These are phyloP conservation scores for Leishmania tropica DNA, from an alignment of 208 protist genomes.

Conservation along the genomic window DNA sequence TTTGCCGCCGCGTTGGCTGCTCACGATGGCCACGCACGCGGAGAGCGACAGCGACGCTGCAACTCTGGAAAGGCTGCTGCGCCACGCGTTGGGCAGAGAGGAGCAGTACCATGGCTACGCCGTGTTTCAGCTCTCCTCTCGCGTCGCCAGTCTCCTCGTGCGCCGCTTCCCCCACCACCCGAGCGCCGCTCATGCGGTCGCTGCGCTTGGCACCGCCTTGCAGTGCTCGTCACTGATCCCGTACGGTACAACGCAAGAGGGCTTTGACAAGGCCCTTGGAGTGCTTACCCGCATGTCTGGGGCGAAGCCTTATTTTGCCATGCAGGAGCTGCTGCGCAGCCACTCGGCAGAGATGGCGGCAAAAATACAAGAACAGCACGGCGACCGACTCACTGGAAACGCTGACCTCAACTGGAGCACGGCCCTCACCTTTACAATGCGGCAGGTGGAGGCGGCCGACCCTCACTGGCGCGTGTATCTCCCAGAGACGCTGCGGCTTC, in stretches of 20 bases:
- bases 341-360: slow-evolving; percentile 16
- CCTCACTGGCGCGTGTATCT: slow-evolving; percentile 53
- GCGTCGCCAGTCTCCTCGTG: slow-evolving; percentile 16
- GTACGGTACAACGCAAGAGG: slow-evolving; percentile 31
- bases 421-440: slow-evolving; percentile 44
- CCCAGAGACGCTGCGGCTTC: slow-evolving; percentile 64
- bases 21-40: slow-evolving; percentile 7
- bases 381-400: slow-evolving; percentile 69
- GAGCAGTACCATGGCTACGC: background rate
- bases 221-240: slow-evolving; percentile 17
- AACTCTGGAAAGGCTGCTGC: slow-evolving; percentile 17
- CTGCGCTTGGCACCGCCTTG: slow-evolving; percentile 22
- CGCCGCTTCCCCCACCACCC: slow-evolving; percentile 18
- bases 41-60: background rate
- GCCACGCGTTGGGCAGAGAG: slow-evolving; percentile 13
- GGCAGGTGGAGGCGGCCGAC: slow-evolving; percentile 22
- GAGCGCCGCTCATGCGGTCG: slow-evolving; percentile 12
- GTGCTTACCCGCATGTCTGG: slow-evolving; percentile 59
- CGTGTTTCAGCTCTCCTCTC: slow-evolving; percentile 29
- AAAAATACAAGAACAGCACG: slow-evolving; percentile 48
- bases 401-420: slow-evolving; percentile 44
- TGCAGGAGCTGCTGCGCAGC: slow-evolving; percentile 50
- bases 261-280: slow-evolving; percentile 25
- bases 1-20: slow-evolving; percentile 23
- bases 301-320: slow-evolving; percentile 52